These are phyloP conservation scores for Pseudonitzschia pungens DNA, from an alignment of 108 stramenopile genomes.

Conservation along the genomic window DNA sequence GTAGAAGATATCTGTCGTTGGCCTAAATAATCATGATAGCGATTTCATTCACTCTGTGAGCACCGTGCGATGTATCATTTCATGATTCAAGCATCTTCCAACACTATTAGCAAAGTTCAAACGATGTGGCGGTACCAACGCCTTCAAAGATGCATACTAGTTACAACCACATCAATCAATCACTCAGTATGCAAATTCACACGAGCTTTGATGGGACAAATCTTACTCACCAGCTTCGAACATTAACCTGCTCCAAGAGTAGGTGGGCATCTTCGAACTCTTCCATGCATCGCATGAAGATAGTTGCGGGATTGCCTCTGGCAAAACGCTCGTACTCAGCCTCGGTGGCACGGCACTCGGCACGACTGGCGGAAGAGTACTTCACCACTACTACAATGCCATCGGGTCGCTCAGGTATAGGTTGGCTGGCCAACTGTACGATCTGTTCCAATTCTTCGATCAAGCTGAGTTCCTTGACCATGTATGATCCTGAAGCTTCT, in stretches of 20 bases:
- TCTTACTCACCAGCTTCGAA: conserved; percentile 25
- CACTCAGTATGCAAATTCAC: conserved; percentile 25
- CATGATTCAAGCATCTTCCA: no score
- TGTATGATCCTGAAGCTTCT: conserved; percentile 39
- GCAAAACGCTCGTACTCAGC: conserved; percentile 65
- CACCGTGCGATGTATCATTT: neutral
- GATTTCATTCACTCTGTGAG: neutral
- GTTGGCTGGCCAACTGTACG: conserved; percentile 49
- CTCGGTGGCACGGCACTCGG: conserved; percentile 53
- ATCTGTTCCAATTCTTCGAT: conserved; percentile 67
- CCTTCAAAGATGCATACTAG: no score
- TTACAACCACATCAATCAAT: neutral
- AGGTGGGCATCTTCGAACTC: conserved; percentile 58
- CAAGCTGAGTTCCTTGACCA: conserved; percentile 50
- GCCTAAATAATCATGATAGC: conserved; percentile 1
- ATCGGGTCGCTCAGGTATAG: conserved; percentile 68
- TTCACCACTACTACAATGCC: conserved; percentile 71
- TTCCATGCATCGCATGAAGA: conserved; percentile 61
- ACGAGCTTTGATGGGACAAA: neutral
- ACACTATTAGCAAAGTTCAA: no score
- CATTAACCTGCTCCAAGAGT: conserved; percentile 43
- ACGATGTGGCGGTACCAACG: no score
- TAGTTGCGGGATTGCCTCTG: conserved; percentile 56
- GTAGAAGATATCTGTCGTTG: conserved; percentile 50
- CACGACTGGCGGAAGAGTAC: conserved; percentile 31